Base-by-base conservation (phyloP, 495 filamentous ascomycete genomes). In the Aspergillus incahuasiensis region DNA sequence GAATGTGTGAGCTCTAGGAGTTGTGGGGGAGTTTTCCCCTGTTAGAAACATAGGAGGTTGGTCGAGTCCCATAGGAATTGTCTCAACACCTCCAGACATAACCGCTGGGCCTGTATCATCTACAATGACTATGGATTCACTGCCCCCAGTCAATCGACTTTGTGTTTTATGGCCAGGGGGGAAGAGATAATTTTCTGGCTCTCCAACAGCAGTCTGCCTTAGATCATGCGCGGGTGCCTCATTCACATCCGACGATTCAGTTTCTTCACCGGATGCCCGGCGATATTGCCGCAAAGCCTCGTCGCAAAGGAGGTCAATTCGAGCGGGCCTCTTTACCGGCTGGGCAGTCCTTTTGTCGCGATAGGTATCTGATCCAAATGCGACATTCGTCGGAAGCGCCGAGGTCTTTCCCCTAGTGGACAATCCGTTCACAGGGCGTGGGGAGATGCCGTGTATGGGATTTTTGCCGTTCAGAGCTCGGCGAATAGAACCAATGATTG, bases 61-160 rank as follows among this genome's bases (percentile, higher is more conserved):
- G n/a, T 46, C 32, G 7, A 48, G 28, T 13, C 55, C 53, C 6
- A 38, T 16, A 25, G 47, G 38, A 3, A 52, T 13, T n/a, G 55
- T 61, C 21, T 42, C 57, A 20, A 70, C 46, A 11, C 67, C 73
- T 20, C 75, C 74, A 6, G 74, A 71, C 65, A 71, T 74, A 2
- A 63, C 39, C 25, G 70, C 69, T 25, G 74, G 62, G 6, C 74
- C 73, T 25, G 74, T 75, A 44, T 73, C 75, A 67, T 96, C 88
- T 15, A 95, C 83, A 60, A 96, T 94, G 25, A 95, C 82, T 58
- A 96, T 94, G 0, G 90, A 95, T 58, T 88, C 82, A 68, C 89
- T 95, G 6, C 89, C 89, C 35, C 76, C 78, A 0, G 90, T 92
- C 30, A 95, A 75, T 25, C 77, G 84, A 60, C 84, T 87, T 40